These are phyloP conservation scores for Neofusicoccum umdonicola DNA, from an alignment of 2,329 filamentous ascomycete species.

Conservation along the genomic window DNA sequence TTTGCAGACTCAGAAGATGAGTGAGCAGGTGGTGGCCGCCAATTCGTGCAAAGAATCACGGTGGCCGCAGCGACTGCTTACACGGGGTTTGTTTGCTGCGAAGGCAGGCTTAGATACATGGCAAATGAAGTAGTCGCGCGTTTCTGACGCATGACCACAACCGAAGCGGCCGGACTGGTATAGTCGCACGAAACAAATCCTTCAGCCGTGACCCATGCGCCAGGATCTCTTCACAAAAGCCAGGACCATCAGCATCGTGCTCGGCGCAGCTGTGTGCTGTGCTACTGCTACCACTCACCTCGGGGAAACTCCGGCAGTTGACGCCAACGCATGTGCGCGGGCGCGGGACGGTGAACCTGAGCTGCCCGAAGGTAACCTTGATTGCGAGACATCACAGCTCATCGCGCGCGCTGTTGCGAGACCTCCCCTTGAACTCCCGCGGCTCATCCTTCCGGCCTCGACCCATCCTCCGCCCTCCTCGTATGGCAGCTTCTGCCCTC, in stretches of 20 bases:
- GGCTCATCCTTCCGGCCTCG: neutral
- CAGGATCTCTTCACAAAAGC: neutral
- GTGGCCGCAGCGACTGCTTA: neutral
- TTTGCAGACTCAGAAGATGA: slow-evolving; percentile 28
- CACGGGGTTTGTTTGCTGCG: neutral
- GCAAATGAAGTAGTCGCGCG: neutral
- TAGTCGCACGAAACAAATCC: neutral
- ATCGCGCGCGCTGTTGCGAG: neutral
- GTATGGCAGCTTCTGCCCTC: slow-evolving; percentile 14
- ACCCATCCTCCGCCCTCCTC: neutral
- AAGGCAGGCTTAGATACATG: no score
- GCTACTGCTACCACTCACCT: neutral
- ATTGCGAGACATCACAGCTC: slow-evolving; percentile 4
- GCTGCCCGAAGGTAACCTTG: slow-evolving; percentile 16
- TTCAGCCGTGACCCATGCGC: neutral
- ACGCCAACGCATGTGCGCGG: neutral
- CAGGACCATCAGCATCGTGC: neutral
- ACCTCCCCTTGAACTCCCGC: neutral
- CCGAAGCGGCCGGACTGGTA: no score
- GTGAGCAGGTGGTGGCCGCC: neutral
- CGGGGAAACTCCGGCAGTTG: neutral
- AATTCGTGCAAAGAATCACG: neutral
- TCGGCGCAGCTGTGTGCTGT: neutral
- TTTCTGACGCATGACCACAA: no score
- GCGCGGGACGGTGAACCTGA: slow-evolving; percentile 16